These are phyloP conservation scores for Amphirosellinia nigrospora DNA, from an alignment of 495 filamentous ascomycete genomes.

Conservation along the genomic window DNA sequence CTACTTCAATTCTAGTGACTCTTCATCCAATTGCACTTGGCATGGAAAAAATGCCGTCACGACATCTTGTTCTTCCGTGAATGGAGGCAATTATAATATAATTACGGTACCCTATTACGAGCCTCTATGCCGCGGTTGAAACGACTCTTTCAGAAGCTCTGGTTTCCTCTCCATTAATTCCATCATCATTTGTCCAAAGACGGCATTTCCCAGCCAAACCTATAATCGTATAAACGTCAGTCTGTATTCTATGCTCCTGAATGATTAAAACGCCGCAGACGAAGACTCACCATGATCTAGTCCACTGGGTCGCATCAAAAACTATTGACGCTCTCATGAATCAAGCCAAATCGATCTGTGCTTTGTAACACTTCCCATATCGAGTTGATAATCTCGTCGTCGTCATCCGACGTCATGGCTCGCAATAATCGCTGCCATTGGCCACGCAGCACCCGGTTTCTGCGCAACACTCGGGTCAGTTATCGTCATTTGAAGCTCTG, in stretches of 20 bases:
- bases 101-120: constrained; percentile 8
- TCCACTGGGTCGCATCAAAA: constrained; percentile 59
- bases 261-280: background rate
- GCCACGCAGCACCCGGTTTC: constrained; percentile 64
- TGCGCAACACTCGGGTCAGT: background rate
- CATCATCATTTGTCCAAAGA: constrained; percentile 71
- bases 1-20: background rate
- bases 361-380: constrained; percentile 55
- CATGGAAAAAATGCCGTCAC: background rate
- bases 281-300: constrained; percentile 58
- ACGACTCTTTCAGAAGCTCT: constrained; percentile 45
- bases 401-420: constrained; percentile 49
- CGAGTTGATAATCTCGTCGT: constrained; percentile 54
- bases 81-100: background rate
- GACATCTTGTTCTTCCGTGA: background rate
- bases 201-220: constrained; percentile 73
- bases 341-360: constrained; percentile 63
- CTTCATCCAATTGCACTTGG: background rate
- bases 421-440: constrained; percentile 62
- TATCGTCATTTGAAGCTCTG: background rate
- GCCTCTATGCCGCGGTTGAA: constrained; percentile 38
- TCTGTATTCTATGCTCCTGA: background rate
- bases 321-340: constrained; percentile 66
- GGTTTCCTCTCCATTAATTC: constrained; percentile 57
- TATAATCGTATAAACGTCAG: constrained; percentile 35